Evolutionary conservation across 768 basidiomycete species (phyloP), one percentile per base, ranked within the genome.

Genomic region (Gautieria morchelliformis): DNA sequence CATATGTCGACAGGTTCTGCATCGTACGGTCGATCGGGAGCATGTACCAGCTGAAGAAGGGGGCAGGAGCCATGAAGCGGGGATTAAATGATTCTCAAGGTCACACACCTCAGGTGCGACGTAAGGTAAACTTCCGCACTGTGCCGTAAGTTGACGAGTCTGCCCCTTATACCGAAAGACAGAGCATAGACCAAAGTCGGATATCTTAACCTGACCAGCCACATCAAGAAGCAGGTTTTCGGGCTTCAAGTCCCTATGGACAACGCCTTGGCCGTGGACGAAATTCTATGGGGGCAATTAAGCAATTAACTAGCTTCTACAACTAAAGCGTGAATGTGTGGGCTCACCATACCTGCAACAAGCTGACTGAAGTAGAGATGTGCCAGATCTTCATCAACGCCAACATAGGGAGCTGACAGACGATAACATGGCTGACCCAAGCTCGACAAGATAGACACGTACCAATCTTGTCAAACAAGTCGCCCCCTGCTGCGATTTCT

Each of bases 381-480:
- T 0, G 94, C 91, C 0, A 95, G 74, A 22, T 95, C 87, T 58
- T 93, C 87, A 22, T 81, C 79, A 2, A 94, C 77, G 5, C 96
- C 96, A 7, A 89, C 76, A 68, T 98, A 91, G 1, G 96, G 93
- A 3, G 86, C 96, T 40, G 58, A 20, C 56, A 40, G 37, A 46
- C 11, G 22, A 41, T 33, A 53, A 52, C n/a, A 12, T 10, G 20
- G 12, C 52, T 41, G 40, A 37, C 42, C 54, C 39, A 46, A 27
- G 54, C 17, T 24, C 35, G 14, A 5, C 27, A 58, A 53, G 47
- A 47, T 12, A 27, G 5, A 8, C 6, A 69, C 87, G 44, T 65
- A 95, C 95, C 89, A 52, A 99, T 99, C 75, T 97, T 99, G 70
- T 99, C 96, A 68, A 99, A 99, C 33, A 99, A 72, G 69, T 98